Evolutionary conservation across 2,329 filamentous ascomycete species (phyloP), one percentile per base, ranked within the genome.

Genomic region (Niveomyces coronatus): DNA sequence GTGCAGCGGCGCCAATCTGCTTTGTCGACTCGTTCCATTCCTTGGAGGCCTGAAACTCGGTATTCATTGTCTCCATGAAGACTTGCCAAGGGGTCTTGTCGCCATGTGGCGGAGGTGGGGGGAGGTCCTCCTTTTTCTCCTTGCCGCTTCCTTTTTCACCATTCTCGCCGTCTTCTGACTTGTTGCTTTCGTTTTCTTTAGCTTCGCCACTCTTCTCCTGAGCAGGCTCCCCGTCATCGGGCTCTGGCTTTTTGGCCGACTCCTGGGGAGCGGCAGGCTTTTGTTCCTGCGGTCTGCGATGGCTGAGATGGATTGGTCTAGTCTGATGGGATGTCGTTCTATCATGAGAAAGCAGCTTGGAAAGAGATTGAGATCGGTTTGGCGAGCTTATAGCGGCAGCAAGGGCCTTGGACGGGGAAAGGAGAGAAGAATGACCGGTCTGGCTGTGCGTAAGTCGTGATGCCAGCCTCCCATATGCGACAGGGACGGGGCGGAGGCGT

Each of bases 1-100:
- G 82, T 14, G 89, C 86, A 5, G 83, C 85, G 34, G 85, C 85
- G 14, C 85, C 84, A 29, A 98, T 74, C 48, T 91, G 85, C 67
- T 98, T 96, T 29, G 89, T 98, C 30, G 86, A 94, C 56, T 98
- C 91, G 55, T 98, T 94, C 91, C 91, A 98, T 60, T 98, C 91
- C 57, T 96, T 94, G 13, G 88, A 96, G 37, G 86, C 84, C 61
- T 95, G 87, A 65, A 98, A 94, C 63, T 98, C 91, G 41, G 71
- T 74, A 59, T 85, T 78, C 63, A 98, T 76, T n/a, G 91, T 98
- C 56, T 98, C 91, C 54, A 85, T 85, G 67, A 98, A 98, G 22
- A 98, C 91, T 59, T 96, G 86, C 88, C 91, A 96, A 38, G 91
- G 91, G 3, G 89, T 91, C 70, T 98, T 98, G 66, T 94, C 87